phyloP scores from a whole-genome alignment of 305 asterid species.

The Solanum hybrid region DNA sequence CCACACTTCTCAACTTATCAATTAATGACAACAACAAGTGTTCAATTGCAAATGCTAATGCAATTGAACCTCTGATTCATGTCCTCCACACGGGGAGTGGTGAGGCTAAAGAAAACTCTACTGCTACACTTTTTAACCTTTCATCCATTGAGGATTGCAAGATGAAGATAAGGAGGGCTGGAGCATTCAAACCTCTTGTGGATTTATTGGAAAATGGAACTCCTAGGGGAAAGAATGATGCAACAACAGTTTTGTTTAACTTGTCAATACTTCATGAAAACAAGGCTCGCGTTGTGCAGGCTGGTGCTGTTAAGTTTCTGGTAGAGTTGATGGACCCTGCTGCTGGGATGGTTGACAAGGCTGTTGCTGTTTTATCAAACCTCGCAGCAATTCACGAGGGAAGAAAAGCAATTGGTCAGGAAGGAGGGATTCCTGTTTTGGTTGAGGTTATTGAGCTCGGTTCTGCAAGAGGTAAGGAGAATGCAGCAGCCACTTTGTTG shows the following conservation, averaged over 20 bases:
- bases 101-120: conserved; percentile 34
- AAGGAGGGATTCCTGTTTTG: conserved; percentile 30
- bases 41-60: conserved; percentile 19
- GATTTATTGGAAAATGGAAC: conserved; percentile 27
- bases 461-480: conserved; percentile 35
- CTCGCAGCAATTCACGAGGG: conserved; percentile 28
- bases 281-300: conserved; percentile 33
- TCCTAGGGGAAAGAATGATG: conserved; percentile 34
- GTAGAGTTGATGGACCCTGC: conserved; percentile 33
- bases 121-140: conserved; percentile 33
- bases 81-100: conserved; percentile 34
- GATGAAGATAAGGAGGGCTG: conserved; percentile 28
- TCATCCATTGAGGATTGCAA: conserved; percentile 27
- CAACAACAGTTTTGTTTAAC: conserved; percentile 32
- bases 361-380: conserved; percentile 34
- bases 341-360: conserved; percentile 36
- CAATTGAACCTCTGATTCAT: conserved; percentile 27
- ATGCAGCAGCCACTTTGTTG: conserved; percentile 29
- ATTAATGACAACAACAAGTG: conserved; percentile 28
- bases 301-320: conserved; percentile 30
- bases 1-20: conserved; percentile 33
- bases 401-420: conserved; percentile 26
- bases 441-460: conserved; percentile 39
- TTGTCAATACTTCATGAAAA: conserved; percentile 30
- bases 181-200: conserved; percentile 32